A percentile compares a stretch with the other conserved stretches of the same genome.
These are phyloP conservation scores for Colletotrichum sp. DNA, from an alignment of 2,329 filamentous ascomycete genomes.

Conservation along the genomic window DNA sequence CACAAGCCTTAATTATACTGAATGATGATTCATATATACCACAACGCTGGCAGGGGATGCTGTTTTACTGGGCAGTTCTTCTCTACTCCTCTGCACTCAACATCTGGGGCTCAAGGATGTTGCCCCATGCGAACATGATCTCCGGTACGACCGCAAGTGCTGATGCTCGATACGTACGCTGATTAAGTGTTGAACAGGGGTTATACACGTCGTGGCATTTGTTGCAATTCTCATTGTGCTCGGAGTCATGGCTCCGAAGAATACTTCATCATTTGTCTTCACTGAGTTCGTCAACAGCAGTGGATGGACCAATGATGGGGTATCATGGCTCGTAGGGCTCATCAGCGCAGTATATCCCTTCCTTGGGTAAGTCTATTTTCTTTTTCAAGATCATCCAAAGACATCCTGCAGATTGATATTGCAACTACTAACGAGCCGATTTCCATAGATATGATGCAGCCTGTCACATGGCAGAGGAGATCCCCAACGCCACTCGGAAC, in stretches of 20 bases:
- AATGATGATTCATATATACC: slow-evolving; percentile 45
- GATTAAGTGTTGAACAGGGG: slow-evolving; percentile 1
- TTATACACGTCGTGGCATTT: slow-evolving; percentile 32
- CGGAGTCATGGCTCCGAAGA: slow-evolving; percentile 33
- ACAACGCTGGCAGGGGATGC: slow-evolving; percentile 47
- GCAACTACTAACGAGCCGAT: background rate
- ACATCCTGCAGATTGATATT: accelerated
- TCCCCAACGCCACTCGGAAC: slow-evolving; percentile 33
- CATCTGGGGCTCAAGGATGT: slow-evolving; percentile 41
- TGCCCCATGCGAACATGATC: slow-evolving; percentile 39
- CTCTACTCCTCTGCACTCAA: slow-evolving; percentile 42
- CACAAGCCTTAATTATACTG: slow-evolving; percentile 46
- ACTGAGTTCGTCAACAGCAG: slow-evolving; percentile 33
- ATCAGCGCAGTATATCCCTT: slow-evolving; percentile 35
- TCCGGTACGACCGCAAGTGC: slow-evolving; percentile 18
- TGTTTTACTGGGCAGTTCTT: slow-evolving; percentile 51
- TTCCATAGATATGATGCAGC: slow-evolving; percentile 34
- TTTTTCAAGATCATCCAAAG: accelerated
- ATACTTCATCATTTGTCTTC: slow-evolving; percentile 32
- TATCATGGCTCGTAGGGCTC: slow-evolving; percentile 37
- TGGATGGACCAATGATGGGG: slow-evolving; percentile 32
- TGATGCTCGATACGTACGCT: accelerated
- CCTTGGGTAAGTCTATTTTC: slow-evolving; percentile 28
- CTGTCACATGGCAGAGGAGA: slow-evolving; percentile 37
- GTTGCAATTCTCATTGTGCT: slow-evolving; percentile 30